phyloP scores from a whole-genome alignment of 805 yeast genomes.

The Jamesozyma spencerorum region DNA sequence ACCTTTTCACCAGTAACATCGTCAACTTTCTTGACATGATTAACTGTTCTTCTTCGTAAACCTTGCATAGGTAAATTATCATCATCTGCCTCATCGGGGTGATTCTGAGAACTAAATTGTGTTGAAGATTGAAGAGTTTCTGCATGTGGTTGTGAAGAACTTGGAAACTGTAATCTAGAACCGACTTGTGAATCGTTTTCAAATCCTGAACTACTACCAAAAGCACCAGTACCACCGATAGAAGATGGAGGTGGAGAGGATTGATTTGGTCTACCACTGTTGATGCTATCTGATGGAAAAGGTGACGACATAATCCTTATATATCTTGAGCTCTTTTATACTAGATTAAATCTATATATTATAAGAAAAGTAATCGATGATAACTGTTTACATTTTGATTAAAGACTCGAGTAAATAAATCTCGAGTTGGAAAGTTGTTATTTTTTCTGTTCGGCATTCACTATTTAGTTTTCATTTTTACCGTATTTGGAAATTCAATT shows the following conservation, averaged over 20 bases:
- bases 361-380: neutral
- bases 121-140: slow-evolving; percentile 5
- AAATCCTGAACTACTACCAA: slow-evolving; percentile 24
- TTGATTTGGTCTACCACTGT: slow-evolving; percentile 15
- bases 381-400: neutral
- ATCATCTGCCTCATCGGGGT: slow-evolving; percentile 5
- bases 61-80: slow-evolving; percentile 24
- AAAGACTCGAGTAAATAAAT: no score
- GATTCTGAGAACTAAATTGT: slow-evolving; percentile 21
- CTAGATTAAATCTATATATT: neutral
- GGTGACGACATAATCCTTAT: slow-evolving; percentile 26
- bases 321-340: neutral
- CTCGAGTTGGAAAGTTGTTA: no score
- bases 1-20: slow-evolving; percentile 93
- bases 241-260: slow-evolving; percentile 28
- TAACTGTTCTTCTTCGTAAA: slow-evolving; percentile 45
- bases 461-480: no score
- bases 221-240: slow-evolving; percentile 21
- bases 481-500: no score
- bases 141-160: slow-evolving; percentile 23
- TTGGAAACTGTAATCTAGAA: slow-evolving; percentile 24
- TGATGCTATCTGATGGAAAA: slow-evolving; percentile 13
- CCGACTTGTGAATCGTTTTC: slow-evolving; percentile 22
- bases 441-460: no score
- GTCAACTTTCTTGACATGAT: slow-evolving; percentile 72